Evolutionary conservation across 192 early-diverging fungal species (phyloP).

Genomic region (Gigaspora rosea): DNA sequence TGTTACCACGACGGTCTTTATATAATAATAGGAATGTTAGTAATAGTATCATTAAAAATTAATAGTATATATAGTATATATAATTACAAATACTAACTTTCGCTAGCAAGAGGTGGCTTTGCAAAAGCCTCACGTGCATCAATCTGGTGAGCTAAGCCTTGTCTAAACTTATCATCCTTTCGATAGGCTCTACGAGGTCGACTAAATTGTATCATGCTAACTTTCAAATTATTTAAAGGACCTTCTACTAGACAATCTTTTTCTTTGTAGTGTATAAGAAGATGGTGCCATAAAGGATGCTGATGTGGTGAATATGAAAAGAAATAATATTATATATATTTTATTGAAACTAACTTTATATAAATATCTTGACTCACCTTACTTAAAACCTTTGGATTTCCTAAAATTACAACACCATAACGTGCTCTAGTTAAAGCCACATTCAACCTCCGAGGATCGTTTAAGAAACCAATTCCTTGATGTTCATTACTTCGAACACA

Average conservation of each 20-base stretch:
- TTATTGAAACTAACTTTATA: neutral
- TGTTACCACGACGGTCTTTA: conserved; percentile 49
- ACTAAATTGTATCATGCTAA: conserved; percentile 88
- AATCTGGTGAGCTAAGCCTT: conserved; percentile 58
- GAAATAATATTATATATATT: neutral
- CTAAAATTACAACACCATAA: conserved; percentile 91
- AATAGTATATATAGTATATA: too few relatives aligned
- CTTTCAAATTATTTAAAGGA: conserved; percentile 82
- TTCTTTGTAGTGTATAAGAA: conserved; percentile 91
- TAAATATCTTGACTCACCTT: conserved; percentile 41
- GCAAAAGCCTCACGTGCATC: conserved; percentile 65
- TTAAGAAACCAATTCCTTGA: conserved; percentile 93
- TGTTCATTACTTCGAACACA: conserved; percentile 98
- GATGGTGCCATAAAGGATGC: conserved; percentile 95
- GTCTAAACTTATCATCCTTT: conserved; percentile 59
- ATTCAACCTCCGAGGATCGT: conserved; percentile 88
- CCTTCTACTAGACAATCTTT: conserved; percentile 91
- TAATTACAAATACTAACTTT: conserved; percentile 37
- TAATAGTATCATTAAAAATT: neutral
- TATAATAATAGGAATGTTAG: neutral
- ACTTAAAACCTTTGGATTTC: conserved; percentile 93
- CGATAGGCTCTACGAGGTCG: conserved; percentile 61
- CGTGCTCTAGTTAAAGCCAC: conserved; percentile 90
- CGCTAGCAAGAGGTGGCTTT: conserved; percentile 49
- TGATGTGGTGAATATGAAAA: conserved; percentile 22